phyloP scores from a whole-genome alignment of 805 yeast species.

The Schwanniomyces occidentalis region DNA sequence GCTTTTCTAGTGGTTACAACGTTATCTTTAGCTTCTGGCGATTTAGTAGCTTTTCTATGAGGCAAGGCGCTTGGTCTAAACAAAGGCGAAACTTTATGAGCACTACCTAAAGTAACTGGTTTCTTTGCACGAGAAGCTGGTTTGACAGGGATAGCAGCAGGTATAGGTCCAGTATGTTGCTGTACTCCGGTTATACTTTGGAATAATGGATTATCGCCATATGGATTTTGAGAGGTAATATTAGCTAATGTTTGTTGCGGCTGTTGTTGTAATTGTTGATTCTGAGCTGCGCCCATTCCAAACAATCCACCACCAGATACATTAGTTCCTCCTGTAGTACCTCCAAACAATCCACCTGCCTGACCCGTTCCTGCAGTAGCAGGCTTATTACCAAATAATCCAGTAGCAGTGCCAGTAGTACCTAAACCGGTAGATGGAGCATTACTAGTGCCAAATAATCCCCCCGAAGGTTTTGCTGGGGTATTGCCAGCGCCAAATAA shows the following conservation, averaged over 20 bases:
- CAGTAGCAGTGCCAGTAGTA: conserved; percentile 19
- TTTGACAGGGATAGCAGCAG: conserved; percentile 28
- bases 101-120: conserved; percentile 57
- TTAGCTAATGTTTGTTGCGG: conserved; percentile 26
- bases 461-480: conserved; percentile 12
- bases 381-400: conserved; percentile 39
- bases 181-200: conserved; percentile 36
- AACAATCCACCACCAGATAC: conserved; percentile 15
- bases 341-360: conserved; percentile 22
- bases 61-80: conserved; percentile 27
- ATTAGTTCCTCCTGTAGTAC: conserved; percentile 14
- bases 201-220: conserved; percentile 76
- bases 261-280: conserved; percentile 21
- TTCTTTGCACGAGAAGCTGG: conserved; percentile 42
- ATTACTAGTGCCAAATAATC: conserved; percentile 14
- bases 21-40: conserved; percentile 9
- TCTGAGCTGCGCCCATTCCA: conserved; percentile 15
- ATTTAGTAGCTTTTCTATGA: conserved; percentile 3
- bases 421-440: conserved; percentile 18
- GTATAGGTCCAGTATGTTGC: conserved; percentile 13
- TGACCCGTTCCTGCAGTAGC: conserved; percentile 10
- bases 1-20: conserved; percentile 7
- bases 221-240: conserved; percentile 56
- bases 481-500: conserved; percentile 9
- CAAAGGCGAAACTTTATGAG: conserved; percentile 63